These are phyloP conservation scores for Adansonia rubrostipa DNA, from an alignment of 441 rosid species.

Conservation along the genomic window DNA sequence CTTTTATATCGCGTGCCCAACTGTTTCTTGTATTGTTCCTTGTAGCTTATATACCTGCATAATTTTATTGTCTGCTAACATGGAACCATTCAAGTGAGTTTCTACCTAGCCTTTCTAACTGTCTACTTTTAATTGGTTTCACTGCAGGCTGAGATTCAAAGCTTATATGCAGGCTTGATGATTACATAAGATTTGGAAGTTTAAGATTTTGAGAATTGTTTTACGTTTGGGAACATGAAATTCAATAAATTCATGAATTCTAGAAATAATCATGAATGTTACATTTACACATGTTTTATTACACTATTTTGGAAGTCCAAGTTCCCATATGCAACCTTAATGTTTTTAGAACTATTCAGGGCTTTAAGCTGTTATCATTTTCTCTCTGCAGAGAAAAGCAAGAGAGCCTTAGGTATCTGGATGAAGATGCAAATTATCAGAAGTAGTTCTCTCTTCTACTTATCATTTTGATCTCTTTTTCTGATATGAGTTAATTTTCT, in stretches of 20 bases:
- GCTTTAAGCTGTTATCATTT: conserved; percentile 27
- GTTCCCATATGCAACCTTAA: too few species aligned
- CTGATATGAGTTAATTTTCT: conserved; percentile 1
- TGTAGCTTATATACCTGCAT: background rate
- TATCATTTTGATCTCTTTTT: background rate
- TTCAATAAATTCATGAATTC: too few species aligned
- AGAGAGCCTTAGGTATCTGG: conserved; percentile 55
- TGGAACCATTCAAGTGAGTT: background rate
- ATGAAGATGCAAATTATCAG: conserved; percentile 54
- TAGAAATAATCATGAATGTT: too few species aligned
- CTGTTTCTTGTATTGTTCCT: background rate
- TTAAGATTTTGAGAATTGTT: conserved; percentile 21
- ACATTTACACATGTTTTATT: too few species aligned
- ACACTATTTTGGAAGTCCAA: too few species aligned
- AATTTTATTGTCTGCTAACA: background rate
- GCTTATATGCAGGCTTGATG: conserved; percentile 57
- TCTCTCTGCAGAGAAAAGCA: conserved; percentile 58
- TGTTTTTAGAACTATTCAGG: conserved; percentile 19
- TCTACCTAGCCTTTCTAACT: conserved; percentile 9
- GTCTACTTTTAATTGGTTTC: conserved; percentile 16
- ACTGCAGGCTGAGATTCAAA: conserved; percentile 59
- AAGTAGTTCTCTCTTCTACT: conserved; percentile 43
- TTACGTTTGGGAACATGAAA: background rate
- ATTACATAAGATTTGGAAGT: conserved; percentile 63
- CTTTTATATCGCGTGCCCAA: background rate